These are phyloP conservation scores for Buddleja alternifolia DNA, from an alignment of 257 asterid species.

Conservation along the genomic window DNA sequence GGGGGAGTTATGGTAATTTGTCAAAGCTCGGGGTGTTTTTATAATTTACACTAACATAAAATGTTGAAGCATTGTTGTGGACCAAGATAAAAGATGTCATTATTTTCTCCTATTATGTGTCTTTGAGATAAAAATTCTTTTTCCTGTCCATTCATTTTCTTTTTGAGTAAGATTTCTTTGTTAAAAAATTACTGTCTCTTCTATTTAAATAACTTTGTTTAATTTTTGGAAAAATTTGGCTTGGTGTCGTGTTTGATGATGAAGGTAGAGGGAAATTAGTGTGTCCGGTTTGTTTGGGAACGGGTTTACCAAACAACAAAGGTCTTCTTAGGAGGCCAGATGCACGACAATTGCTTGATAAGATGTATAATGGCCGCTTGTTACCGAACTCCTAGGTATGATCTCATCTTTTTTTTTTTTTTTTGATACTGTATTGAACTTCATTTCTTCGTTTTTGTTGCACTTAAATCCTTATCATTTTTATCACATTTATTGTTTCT, in stretches of 20 bases:
- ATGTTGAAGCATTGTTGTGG: no score
- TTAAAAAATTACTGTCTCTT: not conserved
- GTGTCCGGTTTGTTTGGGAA: conserved; percentile 93
- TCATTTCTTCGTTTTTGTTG: not conserved
- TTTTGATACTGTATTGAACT: not conserved
- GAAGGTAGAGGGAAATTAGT: conserved; percentile 94
- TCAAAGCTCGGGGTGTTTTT: no score
- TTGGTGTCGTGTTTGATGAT: not conserved
- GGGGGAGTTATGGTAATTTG: no score
- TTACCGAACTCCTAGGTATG: conserved; percentile 76
- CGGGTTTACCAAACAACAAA: conserved; percentile 92
- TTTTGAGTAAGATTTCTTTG: not conserved
- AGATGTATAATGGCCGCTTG: conserved; percentile 92
- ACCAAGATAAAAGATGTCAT: not conserved
- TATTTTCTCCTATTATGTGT: not conserved
- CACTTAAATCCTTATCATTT: not conserved
- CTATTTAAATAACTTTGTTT: not conserved
- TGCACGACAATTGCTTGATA: conserved; percentile 76
- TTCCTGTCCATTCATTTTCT: not conserved
- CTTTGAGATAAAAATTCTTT: not conserved
- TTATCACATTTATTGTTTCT: not conserved
- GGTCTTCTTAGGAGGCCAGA: conserved; percentile 97
- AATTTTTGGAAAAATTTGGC: conserved; percentile 1
- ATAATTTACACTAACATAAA: no score
- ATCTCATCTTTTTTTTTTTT: not conserved